Base-by-base conservation (phyloP, 2,329 filamentous ascomycete species). In the Botrytis byssoidea region DNA sequence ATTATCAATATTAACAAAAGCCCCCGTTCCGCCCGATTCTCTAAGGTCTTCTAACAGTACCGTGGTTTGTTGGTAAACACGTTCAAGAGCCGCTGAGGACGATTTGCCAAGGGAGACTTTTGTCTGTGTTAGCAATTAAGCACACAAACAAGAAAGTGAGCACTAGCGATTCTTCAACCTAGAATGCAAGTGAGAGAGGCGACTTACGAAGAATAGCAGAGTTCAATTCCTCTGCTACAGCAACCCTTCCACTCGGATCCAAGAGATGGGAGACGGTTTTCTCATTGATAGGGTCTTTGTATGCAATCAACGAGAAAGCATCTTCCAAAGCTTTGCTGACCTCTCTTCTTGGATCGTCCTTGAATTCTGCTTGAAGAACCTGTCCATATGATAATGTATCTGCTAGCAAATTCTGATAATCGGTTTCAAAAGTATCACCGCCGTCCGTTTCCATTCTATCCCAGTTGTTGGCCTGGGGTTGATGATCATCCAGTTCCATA, bases 191-290 rank as follows among this genome's bases (percentile, higher is more conserved):
- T 9, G 2, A 66, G 20, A 60, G 29, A 60, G 60, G 32, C 66
- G 74, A 75, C 77, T 72, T 72, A 86, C 90, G 84, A 85, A 99
- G 83, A 78, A 99, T 97, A 65, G 94, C 95, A 75, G 93, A 93
- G 82, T 98, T 98, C 73, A 99, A 85, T 82, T 97, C 95, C 84
- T 99, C 96, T 14, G 95, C 95, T 59, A 98, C 93, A 29, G 89
- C 86, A 29, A 91, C 89, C 61, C 96, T 86, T 1, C 93, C 94
- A 70, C 88, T 89, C 57, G 88, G 86, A 79, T 97, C 93, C 73
- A 99, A 85, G 74, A 98, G 84, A 80, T 93, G 91, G 25, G 91
- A 91, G 74, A 98, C 88, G 74, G 92, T 89, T 67, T 88, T 86
- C 75, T 93, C 93, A 77, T 91, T 89, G 25, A 92, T 86, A 0